phyloP scores from a whole-genome alignment of 208 protist genomes.

The Acanthamoeba healyi region DNA sequence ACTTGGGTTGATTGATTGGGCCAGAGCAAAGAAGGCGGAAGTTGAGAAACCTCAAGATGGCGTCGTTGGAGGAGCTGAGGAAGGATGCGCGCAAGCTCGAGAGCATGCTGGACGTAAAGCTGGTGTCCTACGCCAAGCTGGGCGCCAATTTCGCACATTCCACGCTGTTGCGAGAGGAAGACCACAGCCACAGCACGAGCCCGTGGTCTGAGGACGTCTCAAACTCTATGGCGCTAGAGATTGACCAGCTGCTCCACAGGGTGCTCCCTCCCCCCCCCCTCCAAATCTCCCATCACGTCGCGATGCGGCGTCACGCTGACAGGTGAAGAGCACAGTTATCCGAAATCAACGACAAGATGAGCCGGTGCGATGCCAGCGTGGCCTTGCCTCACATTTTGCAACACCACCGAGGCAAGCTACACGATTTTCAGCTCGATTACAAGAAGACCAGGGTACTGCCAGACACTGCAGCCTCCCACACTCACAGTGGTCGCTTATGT shows the following conservation, averaged over 20 bases:
- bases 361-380: not conserved
- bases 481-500: not conserved
- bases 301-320: too few species aligned
- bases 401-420: conserved; percentile 41
- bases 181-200: not conserved
- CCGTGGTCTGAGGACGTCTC: conserved; percentile 51
- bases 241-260: conserved; percentile 40
- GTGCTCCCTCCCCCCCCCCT: not conserved
- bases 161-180: conserved; percentile 32
- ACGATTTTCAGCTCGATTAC: conserved; percentile 50
- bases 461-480: not conserved
- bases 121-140: conserved; percentile 58
- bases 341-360: conserved; percentile 60
- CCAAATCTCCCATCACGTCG: not conserved
- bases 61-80: conserved; percentile 41
- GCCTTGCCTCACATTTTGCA: conserved; percentile 53
- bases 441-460: conserved; percentile 56
- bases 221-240: conserved; percentile 59
- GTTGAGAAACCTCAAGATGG: too few species aligned
- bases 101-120: conserved; percentile 54
- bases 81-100: conserved; percentile 54
- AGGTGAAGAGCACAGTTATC: not conserved
- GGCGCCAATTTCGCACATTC: conserved; percentile 68
- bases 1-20: too few species aligned
- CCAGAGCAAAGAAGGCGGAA: too few species aligned